These are phyloP conservation scores for Hymenoscyphus infarciens DNA, from an alignment of 2,329 filamentous ascomycete genomes.

Conservation along the genomic window DNA sequence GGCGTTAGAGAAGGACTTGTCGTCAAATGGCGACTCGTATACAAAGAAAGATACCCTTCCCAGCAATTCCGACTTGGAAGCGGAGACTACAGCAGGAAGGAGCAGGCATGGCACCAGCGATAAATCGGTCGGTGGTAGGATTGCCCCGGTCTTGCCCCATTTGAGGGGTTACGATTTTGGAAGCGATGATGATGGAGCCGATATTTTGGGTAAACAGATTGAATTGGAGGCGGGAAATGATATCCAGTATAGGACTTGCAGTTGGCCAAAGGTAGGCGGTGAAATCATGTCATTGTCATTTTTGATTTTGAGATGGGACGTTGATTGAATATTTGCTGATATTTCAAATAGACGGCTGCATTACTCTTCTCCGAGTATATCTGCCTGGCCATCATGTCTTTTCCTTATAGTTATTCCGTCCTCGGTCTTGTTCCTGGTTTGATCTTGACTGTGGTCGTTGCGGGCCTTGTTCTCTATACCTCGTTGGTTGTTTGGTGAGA, in stretches of 20 bases:
- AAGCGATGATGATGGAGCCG: slow-evolving; percentile 26
- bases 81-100: not conserved
- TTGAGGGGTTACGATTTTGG: slow-evolving; percentile 28
- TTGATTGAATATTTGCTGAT: not conserved
- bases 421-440: slow-evolving; percentile 83
- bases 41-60: slow-evolving; percentile 9
- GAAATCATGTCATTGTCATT: not conserved
- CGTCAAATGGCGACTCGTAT: slow-evolving; percentile 9
- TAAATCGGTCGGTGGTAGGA: slow-evolving; percentile 26
- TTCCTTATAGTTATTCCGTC: slow-evolving; percentile 87
- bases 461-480: slow-evolving; percentile 78
- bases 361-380: slow-evolving; percentile 95
- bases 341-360: slow-evolving; percentile 63
- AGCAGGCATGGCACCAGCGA: slow-evolving; percentile 14
- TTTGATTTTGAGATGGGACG: not conserved
- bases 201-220: slow-evolving; percentile 58
- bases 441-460: slow-evolving; percentile 77
- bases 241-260: slow-evolving; percentile 91
- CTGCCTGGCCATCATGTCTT: slow-evolving; percentile 89
- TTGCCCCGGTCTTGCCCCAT: slow-evolving; percentile 34
- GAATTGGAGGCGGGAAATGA: slow-evolving; percentile 71
- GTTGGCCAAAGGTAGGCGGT: slow-evolving; percentile 73
- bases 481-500: slow-evolving; percentile 61
- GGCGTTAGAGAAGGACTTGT: slow-evolving; percentile 27
- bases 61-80: slow-evolving; percentile 17